Percentiles rank a stretch among this genome's conserved stretches.
phyloP scores from a whole-genome alignment of 371 early-diverging fungal species.

The Cokeromyces recurvatus region DNA sequence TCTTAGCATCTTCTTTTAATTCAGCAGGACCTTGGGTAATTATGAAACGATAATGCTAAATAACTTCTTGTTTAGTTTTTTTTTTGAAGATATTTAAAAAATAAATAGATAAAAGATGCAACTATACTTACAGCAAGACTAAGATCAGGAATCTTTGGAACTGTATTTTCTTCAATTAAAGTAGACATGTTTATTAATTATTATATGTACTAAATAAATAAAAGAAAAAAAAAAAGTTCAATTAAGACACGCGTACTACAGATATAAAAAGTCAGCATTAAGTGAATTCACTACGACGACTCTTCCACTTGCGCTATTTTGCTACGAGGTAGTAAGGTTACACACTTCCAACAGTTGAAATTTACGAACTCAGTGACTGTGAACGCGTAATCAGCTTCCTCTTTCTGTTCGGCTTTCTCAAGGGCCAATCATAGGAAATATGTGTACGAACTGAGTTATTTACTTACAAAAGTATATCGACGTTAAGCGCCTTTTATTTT shows the following conservation, averaged over 20 bases:
- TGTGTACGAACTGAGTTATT: slow-evolving; percentile 6
- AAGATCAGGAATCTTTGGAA: slow-evolving; percentile 78
- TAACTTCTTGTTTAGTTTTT: too few species aligned
- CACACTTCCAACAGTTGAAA: too few species aligned
- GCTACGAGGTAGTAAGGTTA: too few species aligned
- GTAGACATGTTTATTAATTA: slow-evolving; percentile 9
- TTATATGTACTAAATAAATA: slow-evolving; percentile 3
- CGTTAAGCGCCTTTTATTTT: neutral
- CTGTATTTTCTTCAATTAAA: slow-evolving; percentile 46
- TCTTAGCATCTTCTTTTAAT: slow-evolving; percentile 56
- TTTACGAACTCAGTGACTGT: slow-evolving; percentile 10
- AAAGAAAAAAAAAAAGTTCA: slow-evolving; percentile 1
- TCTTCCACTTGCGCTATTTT: too few species aligned
- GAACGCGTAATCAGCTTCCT: slow-evolving; percentile 27
- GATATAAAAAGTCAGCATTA: slow-evolving; percentile 6
- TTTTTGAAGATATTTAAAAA: neutral
- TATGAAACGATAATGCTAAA: slow-evolving; percentile 71
- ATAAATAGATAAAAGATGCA: too few species aligned
- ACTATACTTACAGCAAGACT: slow-evolving; percentile 43
- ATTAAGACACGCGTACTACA: slow-evolving; percentile 4
- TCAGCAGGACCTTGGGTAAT: slow-evolving; percentile 62
- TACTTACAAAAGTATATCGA: too few species aligned
- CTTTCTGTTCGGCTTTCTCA: neutral
- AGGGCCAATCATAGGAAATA: too few species aligned
- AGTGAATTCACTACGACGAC: too few species aligned